Evolutionary conservation across 1,284 basidiomycete species (phyloP).

Genomic region (Golubevia sp.): DNA sequence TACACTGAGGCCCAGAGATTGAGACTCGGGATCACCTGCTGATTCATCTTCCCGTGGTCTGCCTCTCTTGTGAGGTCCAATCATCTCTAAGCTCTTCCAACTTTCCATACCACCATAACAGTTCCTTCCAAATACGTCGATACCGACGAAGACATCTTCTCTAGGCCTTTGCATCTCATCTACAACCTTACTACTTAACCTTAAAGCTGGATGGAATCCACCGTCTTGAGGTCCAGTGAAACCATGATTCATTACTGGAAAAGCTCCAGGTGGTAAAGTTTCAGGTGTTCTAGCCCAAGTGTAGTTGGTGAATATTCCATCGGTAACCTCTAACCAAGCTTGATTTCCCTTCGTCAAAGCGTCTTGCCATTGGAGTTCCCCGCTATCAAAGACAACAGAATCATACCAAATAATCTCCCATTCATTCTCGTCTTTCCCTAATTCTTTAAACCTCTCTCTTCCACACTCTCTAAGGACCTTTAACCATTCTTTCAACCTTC

Average conservation of each 20-base stretch:
- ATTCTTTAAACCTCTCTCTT: constrained; percentile 8
- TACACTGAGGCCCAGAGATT: constrained; percentile 26
- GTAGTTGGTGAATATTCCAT: constrained; percentile 46
- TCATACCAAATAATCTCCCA: constrained; percentile 57
- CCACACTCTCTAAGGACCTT: constrained; percentile 28
- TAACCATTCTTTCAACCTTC: constrained; percentile 37
- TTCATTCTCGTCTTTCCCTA: constrained; percentile 15
- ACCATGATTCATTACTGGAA: constrained; percentile 12
- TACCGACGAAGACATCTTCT: constrained; percentile 27
- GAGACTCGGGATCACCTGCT: neutral
- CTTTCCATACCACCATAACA: constrained; percentile 41
- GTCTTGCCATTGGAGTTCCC: constrained; percentile 48
- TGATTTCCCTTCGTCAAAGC: constrained; percentile 34
- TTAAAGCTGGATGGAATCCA: constrained; percentile 29
- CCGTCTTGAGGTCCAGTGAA: constrained; percentile 17
- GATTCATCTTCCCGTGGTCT: neutral
- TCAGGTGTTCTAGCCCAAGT: constrained; percentile 37
- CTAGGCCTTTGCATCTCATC: constrained; percentile 19
- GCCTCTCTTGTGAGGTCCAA: constrained; percentile 15
- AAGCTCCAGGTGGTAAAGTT: constrained; percentile 20
- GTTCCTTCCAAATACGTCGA: constrained; percentile 51
- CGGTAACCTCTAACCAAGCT: constrained; percentile 26
- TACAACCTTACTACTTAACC: constrained; percentile 18
- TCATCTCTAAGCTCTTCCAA: constrained; percentile 34
- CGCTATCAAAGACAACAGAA: constrained; percentile 34